Evolutionary conservation across 108 stramenopile species (phyloP), one percentile per base, ranked within the genome.

Genomic region (Cyclotella baltica): DNA sequence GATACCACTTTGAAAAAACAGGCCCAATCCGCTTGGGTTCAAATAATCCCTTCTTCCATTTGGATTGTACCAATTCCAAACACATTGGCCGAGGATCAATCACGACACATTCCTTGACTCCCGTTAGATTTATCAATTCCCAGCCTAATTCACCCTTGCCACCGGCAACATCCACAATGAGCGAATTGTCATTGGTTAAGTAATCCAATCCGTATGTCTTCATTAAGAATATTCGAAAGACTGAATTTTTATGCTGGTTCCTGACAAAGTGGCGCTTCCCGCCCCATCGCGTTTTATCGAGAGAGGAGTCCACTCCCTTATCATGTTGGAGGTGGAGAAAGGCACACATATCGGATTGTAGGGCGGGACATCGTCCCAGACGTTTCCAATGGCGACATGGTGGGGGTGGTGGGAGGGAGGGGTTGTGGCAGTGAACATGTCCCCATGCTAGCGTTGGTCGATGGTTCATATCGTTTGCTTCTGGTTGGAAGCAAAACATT

Each of bases 1-100:
- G 77, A 37, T 82, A 77, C 77, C 81, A 78, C 33, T 77, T 82
- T 16, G 76, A 78, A 65, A 82, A 78, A 2, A 82, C 76, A 4
- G 53, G 47, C 1, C 78, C 79, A 18, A 55, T 68, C 20, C 80
- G n/a, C 43, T 80, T 75, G 8, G 79, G 83, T 25, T 79, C 74
- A 34, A 62, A 83, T 30, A 83, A 28, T 1, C 83, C 83, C 57
- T 61, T 70, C 43, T 56, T 56, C 83, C 76, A 78, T 51, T 74
- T 78, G 0, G 29, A 40, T 19, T 36, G 66, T 2, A 67, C 65
- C 30, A 70, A 46, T 8, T 78, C 29, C 16, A 83, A 65, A 75
- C 56, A 70, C 46, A 73, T 22, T 29, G 78, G 56, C 2, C 83
- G 50, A 10, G 83, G 83, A 83, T 83, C 83, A 56, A 83, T 53